Conservation (phyloP, 1,284 basidiomycete species). For the Ceratobasidium sp. region DNA sequence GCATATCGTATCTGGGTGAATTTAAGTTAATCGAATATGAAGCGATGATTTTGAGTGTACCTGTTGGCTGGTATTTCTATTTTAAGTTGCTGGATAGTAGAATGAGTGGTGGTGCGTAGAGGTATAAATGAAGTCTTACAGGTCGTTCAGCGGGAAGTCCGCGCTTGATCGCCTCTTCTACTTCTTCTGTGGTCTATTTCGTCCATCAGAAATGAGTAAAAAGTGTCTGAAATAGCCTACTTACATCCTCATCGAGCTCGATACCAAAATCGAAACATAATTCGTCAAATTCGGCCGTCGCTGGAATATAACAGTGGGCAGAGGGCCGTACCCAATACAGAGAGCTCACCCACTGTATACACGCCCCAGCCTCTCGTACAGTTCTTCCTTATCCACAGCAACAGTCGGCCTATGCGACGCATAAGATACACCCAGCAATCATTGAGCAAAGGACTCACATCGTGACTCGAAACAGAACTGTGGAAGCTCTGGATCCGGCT, state of each 20-base stretch:
- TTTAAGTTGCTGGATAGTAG: constrained; percentile 84
- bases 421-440: constrained; percentile 48
- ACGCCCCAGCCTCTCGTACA: constrained; percentile 88
- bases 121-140: constrained; percentile 62
- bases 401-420: constrained; percentile 79
- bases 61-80: constrained; percentile 98
- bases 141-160: constrained; percentile 87
- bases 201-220: constrained; percentile 14
- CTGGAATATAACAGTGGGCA: constrained; percentile 62
- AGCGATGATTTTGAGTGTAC: constrained; percentile 58
- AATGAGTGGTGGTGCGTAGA: constrained; percentile 8
- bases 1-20: constrained; percentile 88
- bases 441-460: constrained; percentile 31
- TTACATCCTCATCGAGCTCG: constrained; percentile 96
- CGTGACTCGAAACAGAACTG: constrained; percentile 8
- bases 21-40: constrained; percentile 39
- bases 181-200: constrained; percentile 87
- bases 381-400: constrained; percentile 94
- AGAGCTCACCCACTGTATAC: constrained; percentile 79
- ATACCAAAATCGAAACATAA: constrained; percentile 98
- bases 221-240: constrained; percentile 52
- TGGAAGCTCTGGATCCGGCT: constrained; percentile 1
- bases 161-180: constrained; percentile 84
- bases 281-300: constrained; percentile 93
- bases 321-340: constrained; percentile 34